Percentiles rank a stretch among this genome's conserved stretches.
phyloP scores from a whole-genome alignment of 257 asterid species.

The Solanum peruvianum region DNA sequence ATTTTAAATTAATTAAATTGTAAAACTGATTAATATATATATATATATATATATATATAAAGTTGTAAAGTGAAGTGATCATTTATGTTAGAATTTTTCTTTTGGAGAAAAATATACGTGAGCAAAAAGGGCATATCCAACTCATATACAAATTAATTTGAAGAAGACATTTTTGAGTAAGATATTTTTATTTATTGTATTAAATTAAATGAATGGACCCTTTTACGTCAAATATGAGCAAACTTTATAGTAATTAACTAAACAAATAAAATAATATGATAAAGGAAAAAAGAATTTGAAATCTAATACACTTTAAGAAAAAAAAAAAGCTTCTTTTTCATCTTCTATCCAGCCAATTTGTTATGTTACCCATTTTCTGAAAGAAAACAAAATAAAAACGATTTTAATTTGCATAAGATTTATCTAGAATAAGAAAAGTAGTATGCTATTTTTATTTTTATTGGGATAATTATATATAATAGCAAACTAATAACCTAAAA shows the following conservation, averaged over 20 bases:
- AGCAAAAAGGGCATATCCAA: neutral
- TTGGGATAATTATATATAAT: no score
- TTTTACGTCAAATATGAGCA: neutral
- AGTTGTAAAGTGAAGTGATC: neutral
- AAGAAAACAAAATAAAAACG: neutral
- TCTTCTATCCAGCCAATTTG: neutral
- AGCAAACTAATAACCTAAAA: no score
- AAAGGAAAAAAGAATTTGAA: neutral
- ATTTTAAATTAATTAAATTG: no score
- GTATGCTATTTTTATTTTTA: neutral
- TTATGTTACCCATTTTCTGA: neutral
- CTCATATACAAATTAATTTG: neutral
- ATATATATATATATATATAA: no score
- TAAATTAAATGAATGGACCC: neutral
- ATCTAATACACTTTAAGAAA: neutral
- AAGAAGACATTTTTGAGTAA: neutral
- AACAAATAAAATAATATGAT: neutral
- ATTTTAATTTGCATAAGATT: neutral
- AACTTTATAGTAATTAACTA: neutral
- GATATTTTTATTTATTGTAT: neutral
- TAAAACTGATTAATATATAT: no score
- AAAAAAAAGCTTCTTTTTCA: neutral
- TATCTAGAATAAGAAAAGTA: neutral
- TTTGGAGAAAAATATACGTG: neutral
- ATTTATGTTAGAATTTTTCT: neutral